These are phyloP conservation scores for Starmerella asiatica DNA, from an alignment of 805 yeast species.

Conservation along the genomic window DNA sequence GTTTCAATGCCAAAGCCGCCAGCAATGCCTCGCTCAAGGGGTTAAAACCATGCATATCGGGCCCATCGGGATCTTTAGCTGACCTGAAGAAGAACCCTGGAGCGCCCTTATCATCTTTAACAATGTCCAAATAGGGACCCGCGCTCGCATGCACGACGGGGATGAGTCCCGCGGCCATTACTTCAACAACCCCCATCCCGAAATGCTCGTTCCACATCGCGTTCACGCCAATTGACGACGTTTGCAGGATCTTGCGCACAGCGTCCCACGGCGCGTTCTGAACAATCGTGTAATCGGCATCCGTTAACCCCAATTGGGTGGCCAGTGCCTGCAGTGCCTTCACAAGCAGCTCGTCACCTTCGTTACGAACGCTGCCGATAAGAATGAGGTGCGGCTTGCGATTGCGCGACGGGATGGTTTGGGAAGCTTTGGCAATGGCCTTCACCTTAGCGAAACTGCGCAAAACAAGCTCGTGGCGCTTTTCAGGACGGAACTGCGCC, in stretches of 20 bases:
- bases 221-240: constrained; percentile 65
- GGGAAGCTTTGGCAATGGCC: constrained; percentile 6
- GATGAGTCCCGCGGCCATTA: constrained; percentile 68
- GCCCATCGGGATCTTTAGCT: constrained; percentile 52
- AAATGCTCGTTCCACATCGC: constrained; percentile 99
- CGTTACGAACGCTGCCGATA: constrained; percentile 72
- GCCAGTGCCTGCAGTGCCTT: constrained; percentile 36
- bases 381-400: constrained; percentile 47
- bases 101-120: constrained; percentile 32
- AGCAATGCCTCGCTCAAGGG: constrained; percentile 39
- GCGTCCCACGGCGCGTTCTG: constrained; percentile 61
- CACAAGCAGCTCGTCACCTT: constrained; percentile 50
- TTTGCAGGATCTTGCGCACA: constrained; percentile 41
- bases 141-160: constrained; percentile 92
- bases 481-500: constrained; percentile 94
- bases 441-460: constrained; percentile 45
- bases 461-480: constrained; percentile 66
- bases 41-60: constrained; percentile 29
- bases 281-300: constrained; percentile 37
- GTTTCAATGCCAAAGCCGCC: constrained; percentile 31
- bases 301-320: constrained; percentile 31
- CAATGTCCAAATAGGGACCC: constrained; percentile 85
- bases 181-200: constrained; percentile 94
- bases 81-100: constrained; percentile 75
- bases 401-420: constrained; percentile 10